These are phyloP conservation scores for Schizosaccharomyces japonicus DNA, from an alignment of 805 yeast species.

Conservation along the genomic window DNA sequence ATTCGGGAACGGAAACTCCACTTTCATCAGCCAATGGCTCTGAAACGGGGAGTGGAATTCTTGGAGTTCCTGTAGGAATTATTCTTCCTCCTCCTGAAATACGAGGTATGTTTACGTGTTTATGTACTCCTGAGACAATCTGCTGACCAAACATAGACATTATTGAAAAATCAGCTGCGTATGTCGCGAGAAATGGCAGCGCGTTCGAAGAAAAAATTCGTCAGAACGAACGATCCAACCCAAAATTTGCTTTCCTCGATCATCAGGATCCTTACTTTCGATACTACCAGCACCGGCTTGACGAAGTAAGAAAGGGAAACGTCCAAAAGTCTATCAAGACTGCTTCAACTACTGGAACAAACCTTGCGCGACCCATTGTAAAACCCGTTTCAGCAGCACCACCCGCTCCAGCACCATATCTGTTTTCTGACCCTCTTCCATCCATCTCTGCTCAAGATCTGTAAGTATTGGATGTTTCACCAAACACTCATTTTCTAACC, in stretches of 20 bases:
- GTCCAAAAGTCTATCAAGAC: conserved; percentile 7
- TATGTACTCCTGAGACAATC: neutral
- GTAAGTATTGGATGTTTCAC: neutral
- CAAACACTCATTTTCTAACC: neutral
- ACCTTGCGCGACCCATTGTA: neutral
- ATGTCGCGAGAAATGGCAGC: conserved; percentile 43
- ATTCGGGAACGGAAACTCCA: no score
- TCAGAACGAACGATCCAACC: conserved; percentile 22
- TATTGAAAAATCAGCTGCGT: conserved; percentile 49
- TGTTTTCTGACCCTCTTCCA: conserved; percentile 16
- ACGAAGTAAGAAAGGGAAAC: conserved; percentile 11
- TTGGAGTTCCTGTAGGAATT: conserved; percentile 19
- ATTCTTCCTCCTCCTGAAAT: conserved; percentile 31
- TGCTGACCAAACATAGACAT: conserved; percentile 15
- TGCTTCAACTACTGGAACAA: conserved; percentile 3
- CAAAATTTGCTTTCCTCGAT: conserved; percentile 41
- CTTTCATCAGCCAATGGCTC: neutral
- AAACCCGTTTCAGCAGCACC: neutral
- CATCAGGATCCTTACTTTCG: conserved; percentile 30
- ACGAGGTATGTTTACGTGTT: conserved; percentile 13
- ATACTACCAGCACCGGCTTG: conserved; percentile 31
- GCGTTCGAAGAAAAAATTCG: conserved; percentile 37
- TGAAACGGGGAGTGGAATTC: conserved; percentile 7
- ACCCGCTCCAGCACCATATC: conserved; percentile 13
- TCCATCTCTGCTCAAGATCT: conserved; percentile 38